Conservation (phyloP, 495 filamentous ascomycete species). For the Jackrogersella multiformis region DNA sequence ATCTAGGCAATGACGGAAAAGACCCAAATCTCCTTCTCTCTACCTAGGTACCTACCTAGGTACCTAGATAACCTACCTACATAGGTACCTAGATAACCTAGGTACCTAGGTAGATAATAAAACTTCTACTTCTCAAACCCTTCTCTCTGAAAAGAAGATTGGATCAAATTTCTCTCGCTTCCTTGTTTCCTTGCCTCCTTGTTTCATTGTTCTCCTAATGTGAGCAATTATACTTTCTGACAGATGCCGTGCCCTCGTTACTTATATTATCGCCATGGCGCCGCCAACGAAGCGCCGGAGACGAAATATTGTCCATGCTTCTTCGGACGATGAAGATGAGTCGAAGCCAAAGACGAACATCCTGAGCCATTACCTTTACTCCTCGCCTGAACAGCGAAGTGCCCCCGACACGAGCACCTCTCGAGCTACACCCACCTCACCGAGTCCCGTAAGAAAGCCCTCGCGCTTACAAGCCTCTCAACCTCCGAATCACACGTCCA, state of each 20-base stretch:
- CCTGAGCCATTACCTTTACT: constrained; percentile 54
- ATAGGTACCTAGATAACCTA: too few relatives aligned
- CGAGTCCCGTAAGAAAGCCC: constrained; percentile 49
- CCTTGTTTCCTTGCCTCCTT: not conserved
- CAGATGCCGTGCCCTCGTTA: constrained; percentile 38
- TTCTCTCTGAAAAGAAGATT: not conserved
- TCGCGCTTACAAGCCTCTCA: constrained; percentile 39
- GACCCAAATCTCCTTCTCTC: too few relatives aligned
- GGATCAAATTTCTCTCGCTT: not conserved
- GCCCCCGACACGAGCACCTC: constrained; percentile 18
- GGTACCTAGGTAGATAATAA: too few relatives aligned
- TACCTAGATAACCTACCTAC: too few relatives aligned
- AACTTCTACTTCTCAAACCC: not conserved
- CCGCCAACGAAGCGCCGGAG: constrained; percentile 65
- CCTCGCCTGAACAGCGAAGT: constrained; percentile 50
- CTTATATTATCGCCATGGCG: constrained; percentile 54
- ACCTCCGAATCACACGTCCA: constrained; percentile 29
- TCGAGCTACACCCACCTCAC: constrained; percentile 40
- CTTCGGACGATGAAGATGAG: constrained; percentile 47
- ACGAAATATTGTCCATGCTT: constrained; percentile 53
- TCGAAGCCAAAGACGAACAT: constrained; percentile 48
- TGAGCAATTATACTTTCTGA: constrained; percentile 17
- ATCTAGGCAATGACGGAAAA: constrained; percentile 38
- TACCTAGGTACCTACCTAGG: too few relatives aligned
- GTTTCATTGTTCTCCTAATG: too few relatives aligned